Percentiles rank a stretch among this genome's conserved stretches.
Evolutionary conservation across 1,284 basidiomycete genomes (phyloP).

Genomic region (Pseudozyma sp.): DNA sequence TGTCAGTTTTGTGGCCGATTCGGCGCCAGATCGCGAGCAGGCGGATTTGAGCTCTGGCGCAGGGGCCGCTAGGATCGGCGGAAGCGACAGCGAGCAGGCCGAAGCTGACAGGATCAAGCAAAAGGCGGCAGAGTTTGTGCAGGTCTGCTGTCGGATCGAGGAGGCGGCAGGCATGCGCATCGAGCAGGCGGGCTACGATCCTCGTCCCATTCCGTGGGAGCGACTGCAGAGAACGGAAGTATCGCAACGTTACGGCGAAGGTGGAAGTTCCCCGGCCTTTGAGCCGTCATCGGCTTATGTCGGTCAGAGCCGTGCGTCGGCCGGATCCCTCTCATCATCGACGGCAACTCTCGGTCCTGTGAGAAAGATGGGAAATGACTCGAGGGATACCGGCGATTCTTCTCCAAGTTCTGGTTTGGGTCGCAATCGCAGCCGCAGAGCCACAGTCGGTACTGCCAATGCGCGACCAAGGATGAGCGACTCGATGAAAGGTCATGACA

Average conservation of each 20-base stretch:
- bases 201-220: constrained; percentile 39
- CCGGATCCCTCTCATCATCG: constrained; percentile 15
- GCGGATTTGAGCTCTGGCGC: no score
- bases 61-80: background rate
- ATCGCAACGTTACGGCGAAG: background rate
- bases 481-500: background rate
- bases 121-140: constrained; percentile 41
- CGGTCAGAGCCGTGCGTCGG: constrained; percentile 1
- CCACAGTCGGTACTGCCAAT: constrained; percentile 25
- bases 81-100: constrained; percentile 1
- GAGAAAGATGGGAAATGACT: background rate
- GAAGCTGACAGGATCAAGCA: constrained; percentile 23
- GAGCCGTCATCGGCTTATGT: background rate
- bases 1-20: constrained; percentile 47
- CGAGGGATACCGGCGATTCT: constrained; percentile 1
- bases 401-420: constrained; percentile 22
- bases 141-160: constrained; percentile 54
- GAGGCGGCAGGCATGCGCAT: constrained; percentile 53
- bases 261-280: background rate
- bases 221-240: constrained; percentile 18
- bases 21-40: constrained; percentile 27
- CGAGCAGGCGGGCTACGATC: constrained; percentile 56
- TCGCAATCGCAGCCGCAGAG: constrained; percentile 27
- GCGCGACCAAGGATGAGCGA: constrained; percentile 10
- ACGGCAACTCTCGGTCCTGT: constrained; percentile 22